A percentile compares a stretch with the other conserved stretches of the same genome.
phyloP scores from a whole-genome alignment of 2,329 filamentous ascomycete genomes.

The Fusarium staphyleae region DNA sequence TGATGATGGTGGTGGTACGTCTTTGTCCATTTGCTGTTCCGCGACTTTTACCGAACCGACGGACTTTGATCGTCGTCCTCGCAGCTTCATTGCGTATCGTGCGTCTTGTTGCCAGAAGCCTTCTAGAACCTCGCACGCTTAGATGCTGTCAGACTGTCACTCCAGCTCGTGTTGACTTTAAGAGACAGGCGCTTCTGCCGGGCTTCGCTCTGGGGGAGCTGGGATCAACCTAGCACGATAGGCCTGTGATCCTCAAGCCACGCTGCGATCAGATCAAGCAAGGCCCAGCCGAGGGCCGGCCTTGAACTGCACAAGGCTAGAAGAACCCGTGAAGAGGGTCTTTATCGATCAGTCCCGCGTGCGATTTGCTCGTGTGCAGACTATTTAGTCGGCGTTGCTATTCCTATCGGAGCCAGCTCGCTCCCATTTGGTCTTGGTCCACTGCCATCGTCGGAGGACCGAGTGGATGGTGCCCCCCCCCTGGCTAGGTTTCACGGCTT shows the following conservation, averaged over 20 bases:
- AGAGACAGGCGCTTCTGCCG: conserved; percentile 4
- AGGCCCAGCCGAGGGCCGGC: conserved; percentile 14
- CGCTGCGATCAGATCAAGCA: conserved; percentile 41
- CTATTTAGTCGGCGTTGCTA: conserved; percentile 25
- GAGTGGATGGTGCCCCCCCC: conserved; percentile 6
- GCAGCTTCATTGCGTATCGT: conserved; percentile 11
- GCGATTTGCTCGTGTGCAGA: conserved; percentile 4
- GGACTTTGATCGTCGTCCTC: conserved; percentile 10
- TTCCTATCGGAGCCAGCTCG: conserved; percentile 28
- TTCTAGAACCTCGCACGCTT: conserved; percentile 28
- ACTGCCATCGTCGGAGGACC: conserved; percentile 7
- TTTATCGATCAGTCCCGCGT: conserved; percentile 32
- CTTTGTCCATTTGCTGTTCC: conserved; percentile 21
- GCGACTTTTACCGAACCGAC: conserved; percentile 10
- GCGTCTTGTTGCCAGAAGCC: conserved; percentile 15
- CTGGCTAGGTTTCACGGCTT: conserved; percentile 10
- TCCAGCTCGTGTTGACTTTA: conserved; percentile 4
- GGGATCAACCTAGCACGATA: conserved; percentile 35
- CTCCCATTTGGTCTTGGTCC: conserved; percentile 4
- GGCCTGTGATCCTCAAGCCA: conserved; percentile 41
- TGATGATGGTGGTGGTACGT: conserved; percentile 41
- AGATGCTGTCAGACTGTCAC: conserved; percentile 5
- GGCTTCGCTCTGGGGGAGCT: conserved; percentile 5
- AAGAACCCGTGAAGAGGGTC: conserved; percentile 19
- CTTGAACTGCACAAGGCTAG: conserved; percentile 28